Conservation (phyloP, 371 early-diverging fungal species). For the Apophysomyces sp. region DNA sequence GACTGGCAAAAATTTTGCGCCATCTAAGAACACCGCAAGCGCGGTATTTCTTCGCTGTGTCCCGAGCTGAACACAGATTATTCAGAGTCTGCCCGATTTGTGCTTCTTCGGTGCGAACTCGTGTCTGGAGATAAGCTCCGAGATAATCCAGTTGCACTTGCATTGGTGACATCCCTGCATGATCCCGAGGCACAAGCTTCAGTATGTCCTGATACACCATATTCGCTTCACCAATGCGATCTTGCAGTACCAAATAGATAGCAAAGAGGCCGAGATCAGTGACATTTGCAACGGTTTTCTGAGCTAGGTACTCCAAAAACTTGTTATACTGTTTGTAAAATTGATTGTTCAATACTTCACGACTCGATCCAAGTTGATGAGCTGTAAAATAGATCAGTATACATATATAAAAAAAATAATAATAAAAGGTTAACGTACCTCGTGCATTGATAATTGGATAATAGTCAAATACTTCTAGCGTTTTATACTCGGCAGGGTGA, state of each 20-base stretch:
- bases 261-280: constrained; percentile 41
- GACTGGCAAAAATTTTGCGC: constrained; percentile 45
- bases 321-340: constrained; percentile 43
- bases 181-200: constrained; percentile 1
- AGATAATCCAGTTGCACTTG: constrained; percentile 57
- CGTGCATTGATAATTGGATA: constrained; percentile 54
- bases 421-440: constrained; percentile 25
- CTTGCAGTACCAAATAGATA: constrained; percentile 54
- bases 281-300: constrained; percentile 22
- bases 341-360: constrained; percentile 39
- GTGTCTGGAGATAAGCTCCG: constrained; percentile 50
- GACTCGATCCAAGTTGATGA: constrained; percentile 9
- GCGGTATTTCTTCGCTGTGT: constrained; percentile 36
- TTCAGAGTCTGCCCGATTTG: constrained; percentile 7
- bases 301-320: constrained; percentile 40
- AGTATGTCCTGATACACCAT: constrained; percentile 11
- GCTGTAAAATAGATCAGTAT: constrained; percentile 1
- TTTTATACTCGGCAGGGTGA: constrained; percentile 1
- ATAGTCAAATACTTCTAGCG: constrained; percentile 38
- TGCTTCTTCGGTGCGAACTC: constrained; percentile 22
- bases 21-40: constrained; percentile 43
- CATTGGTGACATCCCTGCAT: background rate
- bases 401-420: background rate
- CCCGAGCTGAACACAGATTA: constrained; percentile 35
- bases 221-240: constrained; percentile 54